Evolutionary conservation across 371 early-diverging fungal species (phyloP).

Genomic region (Mucor ambiguus): DNA sequence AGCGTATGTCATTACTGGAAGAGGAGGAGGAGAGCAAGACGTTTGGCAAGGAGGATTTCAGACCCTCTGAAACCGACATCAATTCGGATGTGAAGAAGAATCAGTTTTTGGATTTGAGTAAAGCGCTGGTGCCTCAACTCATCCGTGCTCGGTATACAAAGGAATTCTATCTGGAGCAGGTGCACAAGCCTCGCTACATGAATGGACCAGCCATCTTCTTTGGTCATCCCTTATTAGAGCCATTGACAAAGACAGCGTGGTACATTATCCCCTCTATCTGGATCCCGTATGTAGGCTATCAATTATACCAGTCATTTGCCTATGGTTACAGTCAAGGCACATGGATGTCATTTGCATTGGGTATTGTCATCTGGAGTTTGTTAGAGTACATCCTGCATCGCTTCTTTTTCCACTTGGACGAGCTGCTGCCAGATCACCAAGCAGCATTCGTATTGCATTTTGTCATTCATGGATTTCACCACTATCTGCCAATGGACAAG

Average conservation of each 20-base stretch:
- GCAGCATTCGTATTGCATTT: conserved; percentile 78
- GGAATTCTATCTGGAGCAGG: conserved; percentile 84
- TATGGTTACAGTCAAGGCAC: conserved; percentile 16
- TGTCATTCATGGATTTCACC: conserved; percentile 91
- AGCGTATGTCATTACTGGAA: conserved; percentile 32
- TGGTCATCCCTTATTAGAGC: conserved; percentile 72
- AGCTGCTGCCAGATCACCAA: conserved; percentile 80
- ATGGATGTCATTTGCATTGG: conserved; percentile 52
- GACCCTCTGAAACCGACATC: conserved; percentile 47
- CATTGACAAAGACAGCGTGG: conserved; percentile 89
- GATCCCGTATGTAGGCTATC: conserved; percentile 68
- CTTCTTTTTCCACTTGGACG: conserved; percentile 92
- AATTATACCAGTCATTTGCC: conserved; percentile 27
- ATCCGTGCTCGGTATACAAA: conserved; percentile 72
- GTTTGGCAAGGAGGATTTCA: conserved; percentile 44
- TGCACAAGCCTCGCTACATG: conserved; percentile 89
- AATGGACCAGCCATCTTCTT: conserved; percentile 82
- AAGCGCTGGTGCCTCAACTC: conserved; percentile 85
- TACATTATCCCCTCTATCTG: conserved; percentile 85
- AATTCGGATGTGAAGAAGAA: conserved; percentile 52
- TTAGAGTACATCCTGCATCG: conserved; percentile 86
- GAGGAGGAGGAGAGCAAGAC: conserved; percentile 45
- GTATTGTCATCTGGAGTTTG: conserved; percentile 79
- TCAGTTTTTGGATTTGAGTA: conserved; percentile 77
- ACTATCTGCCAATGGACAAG: conserved; percentile 91